Evolutionary conservation across 2,329 filamentous ascomycete genomes (phyloP).

Genomic region (Ceratocystis colombiana): DNA sequence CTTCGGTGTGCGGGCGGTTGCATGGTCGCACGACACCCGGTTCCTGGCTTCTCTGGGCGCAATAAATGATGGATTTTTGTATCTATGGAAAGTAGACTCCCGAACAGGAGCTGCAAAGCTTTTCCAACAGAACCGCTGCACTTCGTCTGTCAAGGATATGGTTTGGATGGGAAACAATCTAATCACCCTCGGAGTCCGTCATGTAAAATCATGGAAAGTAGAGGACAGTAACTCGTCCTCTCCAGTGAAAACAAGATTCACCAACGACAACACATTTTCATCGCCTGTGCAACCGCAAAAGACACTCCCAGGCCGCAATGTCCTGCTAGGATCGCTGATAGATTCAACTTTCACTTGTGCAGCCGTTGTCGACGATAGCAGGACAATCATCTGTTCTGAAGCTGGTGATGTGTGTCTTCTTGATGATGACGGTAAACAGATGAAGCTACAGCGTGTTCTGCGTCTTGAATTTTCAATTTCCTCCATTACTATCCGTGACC

Average conservation of each 20-base stretch:
- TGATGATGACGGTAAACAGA: constrained; percentile 62
- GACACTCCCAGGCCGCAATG: constrained; percentile 76
- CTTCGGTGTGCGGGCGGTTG: constrained; percentile 77
- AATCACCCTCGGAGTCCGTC: constrained; percentile 78
- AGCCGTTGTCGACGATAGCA: constrained; percentile 58
- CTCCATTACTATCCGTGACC: constrained; percentile 53
- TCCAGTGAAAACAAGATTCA: constrained; percentile 52
- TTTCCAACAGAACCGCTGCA: constrained; percentile 83
- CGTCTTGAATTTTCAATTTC: constrained; percentile 57
- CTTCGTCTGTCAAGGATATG: constrained; percentile 74
- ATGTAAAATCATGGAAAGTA: constrained; percentile 87
- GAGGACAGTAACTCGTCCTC: constrained; percentile 54
- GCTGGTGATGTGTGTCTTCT: constrained; percentile 81
- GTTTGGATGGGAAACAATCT: constrained; percentile 79
- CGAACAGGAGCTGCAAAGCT: constrained; percentile 69
- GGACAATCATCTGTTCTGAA: constrained; percentile 76
- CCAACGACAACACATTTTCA: constrained; percentile 27
- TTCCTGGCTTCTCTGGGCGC: constrained; percentile 82
- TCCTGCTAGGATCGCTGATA: constrained; percentile 67
- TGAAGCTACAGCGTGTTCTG: constrained; percentile 57
- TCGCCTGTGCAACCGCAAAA: constrained; percentile 37
- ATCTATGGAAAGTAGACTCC: constrained; percentile 79
- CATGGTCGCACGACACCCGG: constrained; percentile 78
- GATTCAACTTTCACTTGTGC: constrained; percentile 79
- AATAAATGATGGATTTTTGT: constrained; percentile 86